Percentiles rank a stretch among this genome's conserved stretches.
These are phyloP conservation scores for Solanum pinnatisectum DNA, from an alignment of 257 asterid species.

Conservation along the genomic window DNA sequence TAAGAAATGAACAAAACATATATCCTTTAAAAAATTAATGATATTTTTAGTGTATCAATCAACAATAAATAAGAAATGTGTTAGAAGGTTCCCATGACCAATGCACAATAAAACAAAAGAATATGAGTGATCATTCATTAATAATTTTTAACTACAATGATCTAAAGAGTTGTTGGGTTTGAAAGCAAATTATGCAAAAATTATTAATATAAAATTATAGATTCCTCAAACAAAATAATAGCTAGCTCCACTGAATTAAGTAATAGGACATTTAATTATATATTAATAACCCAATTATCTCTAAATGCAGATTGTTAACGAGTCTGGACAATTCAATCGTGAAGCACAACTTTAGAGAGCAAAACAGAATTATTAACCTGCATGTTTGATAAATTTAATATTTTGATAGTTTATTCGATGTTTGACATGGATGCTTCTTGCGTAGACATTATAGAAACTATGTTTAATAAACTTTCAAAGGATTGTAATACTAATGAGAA, in stretches of 20 bases:
- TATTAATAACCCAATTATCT: background rate
- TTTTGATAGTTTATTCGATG: background rate
- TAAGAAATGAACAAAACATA: background rate
- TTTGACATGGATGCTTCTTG: background rate
- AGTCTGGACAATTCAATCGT: background rate
- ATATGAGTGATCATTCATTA: background rate
- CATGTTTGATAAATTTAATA: background rate
- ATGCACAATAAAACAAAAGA: background rate
- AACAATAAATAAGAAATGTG: background rate
- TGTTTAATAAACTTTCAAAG: background rate
- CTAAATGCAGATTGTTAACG: background rate
- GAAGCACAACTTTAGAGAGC: background rate
- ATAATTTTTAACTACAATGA: background rate
- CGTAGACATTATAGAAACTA: background rate
- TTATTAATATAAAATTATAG: no score
- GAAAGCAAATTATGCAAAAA: background rate
- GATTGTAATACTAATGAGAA: background rate
- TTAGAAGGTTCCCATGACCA: background rate
- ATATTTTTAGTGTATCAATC: background rate
- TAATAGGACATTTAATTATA: background rate
- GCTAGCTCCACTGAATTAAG: no score
- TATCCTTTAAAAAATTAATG: background rate
- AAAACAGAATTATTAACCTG: background rate
- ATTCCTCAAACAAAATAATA: background rate
- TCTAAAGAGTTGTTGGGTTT: background rate